Evolutionary conservation across 2,329 filamentous ascomycete genomes (phyloP), one percentile per base, ranked within the genome.

Genomic region (Drechslerella dactyloides): DNA sequence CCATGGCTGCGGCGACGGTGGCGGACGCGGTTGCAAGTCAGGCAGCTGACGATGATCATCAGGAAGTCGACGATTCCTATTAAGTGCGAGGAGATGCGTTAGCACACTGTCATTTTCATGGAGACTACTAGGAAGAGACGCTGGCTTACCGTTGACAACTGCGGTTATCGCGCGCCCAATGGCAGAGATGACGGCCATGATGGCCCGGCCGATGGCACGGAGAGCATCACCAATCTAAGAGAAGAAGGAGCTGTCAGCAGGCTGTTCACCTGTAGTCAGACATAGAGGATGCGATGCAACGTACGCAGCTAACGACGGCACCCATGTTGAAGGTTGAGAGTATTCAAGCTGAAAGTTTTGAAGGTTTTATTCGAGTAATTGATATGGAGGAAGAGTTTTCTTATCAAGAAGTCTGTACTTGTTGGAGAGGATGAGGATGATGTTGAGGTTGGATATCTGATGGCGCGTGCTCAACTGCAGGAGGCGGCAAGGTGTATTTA

Each of bases 31-130:
- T 70, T 70, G 66, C 66, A 70, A 4, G 66, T 70, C n/a, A 70
- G 66, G 24, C 66, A 70, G 53, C 66, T 64, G 42, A 70, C 40
- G 58, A 70, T 70, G 46, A 70, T 70, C 66, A 70, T 70, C 40
- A 70, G 66, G 66, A 70, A 70, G 19, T 70, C 59, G 23, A 70
- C 66, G 23, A 70, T 37, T 40, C 66, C 66, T 70, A 21, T 30
- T 35, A 17, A 37, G 30, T 15, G 15, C 2, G 21, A 35, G 24
- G 53, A 21, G 40, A 27, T 19, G n/a, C 21, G 21, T 37, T 37
- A 30, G 23, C 17, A 21, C 27, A 42, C 24, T 8, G 17, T 23
- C 17, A 44, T 15, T n/a, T 3, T 2, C 17, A 33, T 33, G 4
- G 8, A n/a, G 21, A 30, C 4, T 8, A 48, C 7, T 33, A 59